phyloP scores from a whole-genome alignment of 176 grass and related monocot genomes.

The Melocanna baccifera region DNA sequence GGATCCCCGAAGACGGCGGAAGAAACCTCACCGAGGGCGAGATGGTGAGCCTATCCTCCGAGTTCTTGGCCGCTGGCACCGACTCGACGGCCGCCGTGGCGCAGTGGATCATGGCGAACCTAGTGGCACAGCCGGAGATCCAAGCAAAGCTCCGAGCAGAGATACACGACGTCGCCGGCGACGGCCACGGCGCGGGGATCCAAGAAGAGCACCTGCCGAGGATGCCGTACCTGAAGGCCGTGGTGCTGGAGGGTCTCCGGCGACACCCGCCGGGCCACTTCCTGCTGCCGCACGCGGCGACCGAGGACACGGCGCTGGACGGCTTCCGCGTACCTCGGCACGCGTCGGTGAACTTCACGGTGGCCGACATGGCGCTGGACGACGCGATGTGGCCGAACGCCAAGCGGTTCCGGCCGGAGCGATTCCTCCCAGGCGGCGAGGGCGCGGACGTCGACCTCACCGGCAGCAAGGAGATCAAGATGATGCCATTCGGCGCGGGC shows the following conservation, averaged over 20 bases:
- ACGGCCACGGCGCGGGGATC: neutral
- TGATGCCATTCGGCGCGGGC: conserved; percentile 63
- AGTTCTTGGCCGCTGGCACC: neutral
- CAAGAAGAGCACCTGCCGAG: neutral
- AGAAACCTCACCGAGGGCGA: neutral
- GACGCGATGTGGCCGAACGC: too few species aligned
- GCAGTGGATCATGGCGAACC: neutral
- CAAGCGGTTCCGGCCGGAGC: too few species aligned
- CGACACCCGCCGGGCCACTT: conserved; percentile 51
- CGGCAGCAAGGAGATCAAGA: conserved; percentile 47
- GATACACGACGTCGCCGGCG: neutral
- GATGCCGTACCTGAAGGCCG: conserved; percentile 55
- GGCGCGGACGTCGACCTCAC: conserved; percentile 16
- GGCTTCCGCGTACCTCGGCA: neutral
- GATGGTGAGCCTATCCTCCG: neutral
- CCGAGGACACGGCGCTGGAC: conserved; percentile 32
- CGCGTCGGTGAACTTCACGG: conserved; percentile 42
- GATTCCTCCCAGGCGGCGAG: too few species aligned
- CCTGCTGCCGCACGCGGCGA: conserved; percentile 38
- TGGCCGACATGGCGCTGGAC: too few species aligned
- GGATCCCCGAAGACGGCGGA: conserved; percentile 33
- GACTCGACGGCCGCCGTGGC: neutral
- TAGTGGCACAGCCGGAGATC: neutral
- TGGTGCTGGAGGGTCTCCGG: conserved; percentile 55
- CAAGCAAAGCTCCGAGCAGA: neutral